Evolutionary conservation across 345 rosid species (phyloP).

Genomic region (Geranium rotundifolium): DNA sequence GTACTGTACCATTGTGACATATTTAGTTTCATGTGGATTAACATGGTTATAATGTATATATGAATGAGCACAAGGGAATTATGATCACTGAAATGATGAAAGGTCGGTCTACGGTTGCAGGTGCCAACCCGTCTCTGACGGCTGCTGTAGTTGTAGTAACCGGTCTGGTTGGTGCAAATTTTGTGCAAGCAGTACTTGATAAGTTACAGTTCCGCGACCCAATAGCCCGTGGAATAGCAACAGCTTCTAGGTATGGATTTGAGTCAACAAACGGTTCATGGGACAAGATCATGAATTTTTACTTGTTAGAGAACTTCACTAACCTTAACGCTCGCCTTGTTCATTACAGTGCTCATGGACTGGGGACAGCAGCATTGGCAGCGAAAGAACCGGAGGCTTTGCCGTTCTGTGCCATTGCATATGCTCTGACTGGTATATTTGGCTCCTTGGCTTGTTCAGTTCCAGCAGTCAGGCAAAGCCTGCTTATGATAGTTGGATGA

Average conservation of each 20-base stretch:
- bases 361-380: constrained; percentile 94
- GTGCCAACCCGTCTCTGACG: constrained; percentile 79
- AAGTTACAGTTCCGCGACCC: constrained; percentile 62
- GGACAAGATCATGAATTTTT: too few relatives aligned
- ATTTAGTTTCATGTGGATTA: not conserved
- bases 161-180: constrained; percentile 86
- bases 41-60: too few relatives aligned
- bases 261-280: too few relatives aligned
- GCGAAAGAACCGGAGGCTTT: constrained; percentile 97
- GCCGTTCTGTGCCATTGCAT: constrained; percentile 90
- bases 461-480: constrained; percentile 76
- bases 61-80: too few relatives aligned
- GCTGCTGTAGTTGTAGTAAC: constrained; percentile 94
- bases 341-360: constrained; percentile 78
- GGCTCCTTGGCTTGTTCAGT: constrained; percentile 81
- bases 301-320: too few relatives aligned
- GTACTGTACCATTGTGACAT: constrained; percentile 16
- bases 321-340: too few relatives aligned
- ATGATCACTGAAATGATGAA: too few relatives aligned
- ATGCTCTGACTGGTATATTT: constrained; percentile 86
- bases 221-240: constrained; percentile 84
- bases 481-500: constrained; percentile 60
- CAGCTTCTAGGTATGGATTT: constrained; percentile 65
- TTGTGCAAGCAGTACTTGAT: constrained; percentile 73
- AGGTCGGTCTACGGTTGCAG: constrained; percentile 21